Conservation (phyloP, 192 early-diverging fungal species). For the Backusella luteola region DNA sequence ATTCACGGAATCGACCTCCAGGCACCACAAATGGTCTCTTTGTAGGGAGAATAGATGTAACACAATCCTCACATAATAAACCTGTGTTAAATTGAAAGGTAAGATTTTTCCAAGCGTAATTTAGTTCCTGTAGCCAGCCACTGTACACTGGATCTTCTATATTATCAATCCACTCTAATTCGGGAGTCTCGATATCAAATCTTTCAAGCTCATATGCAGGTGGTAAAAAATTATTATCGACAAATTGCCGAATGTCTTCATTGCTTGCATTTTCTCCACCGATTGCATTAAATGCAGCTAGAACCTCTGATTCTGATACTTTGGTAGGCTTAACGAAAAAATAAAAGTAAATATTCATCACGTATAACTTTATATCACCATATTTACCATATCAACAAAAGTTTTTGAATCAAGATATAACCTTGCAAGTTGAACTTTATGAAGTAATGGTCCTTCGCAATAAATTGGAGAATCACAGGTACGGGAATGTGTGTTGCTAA, state of each 20-base stretch:
- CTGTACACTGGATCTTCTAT: constrained; percentile 45
- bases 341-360: background rate
- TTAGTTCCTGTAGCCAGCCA: constrained; percentile 47
- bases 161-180: constrained; percentile 46
- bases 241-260: constrained; percentile 44
- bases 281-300: constrained; percentile 48
- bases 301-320: constrained; percentile 50
- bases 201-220: constrained; percentile 50
- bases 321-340: constrained; percentile 46
- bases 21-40: constrained; percentile 68
- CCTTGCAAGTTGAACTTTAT: constrained; percentile 58
- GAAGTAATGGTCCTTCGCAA: constrained; percentile 62
- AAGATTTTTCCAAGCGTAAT: constrained; percentile 61
- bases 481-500: background rate
- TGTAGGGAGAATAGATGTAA: constrained; percentile 50
- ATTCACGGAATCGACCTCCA: constrained; percentile 70
- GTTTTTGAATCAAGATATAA: constrained; percentile 71
- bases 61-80: constrained; percentile 54
- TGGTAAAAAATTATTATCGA: constrained; percentile 54
- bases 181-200: constrained; percentile 32
- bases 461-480: constrained; percentile 56
- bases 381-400: constrained; percentile 58
- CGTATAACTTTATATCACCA: background rate
- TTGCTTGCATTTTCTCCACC: constrained; percentile 36
- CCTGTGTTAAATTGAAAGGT: constrained; percentile 52